These are phyloP conservation scores for Conticribra weissflogii DNA, from an alignment of 108 stramenopile species.

Conservation along the genomic window DNA sequence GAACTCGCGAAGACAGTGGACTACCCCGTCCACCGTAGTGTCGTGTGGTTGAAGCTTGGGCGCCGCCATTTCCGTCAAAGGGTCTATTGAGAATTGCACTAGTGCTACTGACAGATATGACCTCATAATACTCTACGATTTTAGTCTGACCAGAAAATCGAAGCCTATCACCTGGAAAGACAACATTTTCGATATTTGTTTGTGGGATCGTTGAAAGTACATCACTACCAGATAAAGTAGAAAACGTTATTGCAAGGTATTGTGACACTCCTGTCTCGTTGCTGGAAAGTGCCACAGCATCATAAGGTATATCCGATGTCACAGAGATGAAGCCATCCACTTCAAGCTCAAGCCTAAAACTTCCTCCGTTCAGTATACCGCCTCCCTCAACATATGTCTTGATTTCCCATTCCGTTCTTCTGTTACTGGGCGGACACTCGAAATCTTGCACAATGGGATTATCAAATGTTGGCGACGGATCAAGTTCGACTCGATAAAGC, in stretches of 20 bases:
- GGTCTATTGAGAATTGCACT: constrained; percentile 29
- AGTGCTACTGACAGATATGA: constrained; percentile 42
- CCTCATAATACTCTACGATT: constrained; percentile 49
- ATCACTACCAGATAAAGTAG: constrained; percentile 22
- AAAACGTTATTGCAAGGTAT: constrained; percentile 35
- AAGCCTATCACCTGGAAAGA: constrained; percentile 61
- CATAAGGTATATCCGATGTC: constrained; percentile 76
- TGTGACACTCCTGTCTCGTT: constrained; percentile 63
- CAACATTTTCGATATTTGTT: constrained; percentile 32
- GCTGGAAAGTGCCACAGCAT: constrained; percentile 68
- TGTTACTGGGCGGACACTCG: constrained; percentile 67
- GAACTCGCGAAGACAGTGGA: constrained; percentile 48
- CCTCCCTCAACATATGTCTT: constrained; percentile 34
- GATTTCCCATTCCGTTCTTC: constrained; percentile 68
- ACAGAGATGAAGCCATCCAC: constrained; percentile 46
- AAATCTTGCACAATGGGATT: constrained; percentile 71
- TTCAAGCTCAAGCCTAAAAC: constrained; percentile 60
- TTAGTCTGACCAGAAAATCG: constrained; percentile 48
- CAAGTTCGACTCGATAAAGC: constrained; percentile 81
- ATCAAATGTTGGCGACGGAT: constrained; percentile 75
- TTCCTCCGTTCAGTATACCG: constrained; percentile 54
- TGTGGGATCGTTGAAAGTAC: constrained; percentile 39
- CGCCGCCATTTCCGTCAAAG: constrained; percentile 38
- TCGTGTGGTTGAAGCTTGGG: constrained; percentile 44
- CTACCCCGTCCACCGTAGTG: constrained; percentile 63